Conservation (phyloP, 2,329 filamentous ascomycete species). For the Plectosphaerella cucumerina region DNA sequence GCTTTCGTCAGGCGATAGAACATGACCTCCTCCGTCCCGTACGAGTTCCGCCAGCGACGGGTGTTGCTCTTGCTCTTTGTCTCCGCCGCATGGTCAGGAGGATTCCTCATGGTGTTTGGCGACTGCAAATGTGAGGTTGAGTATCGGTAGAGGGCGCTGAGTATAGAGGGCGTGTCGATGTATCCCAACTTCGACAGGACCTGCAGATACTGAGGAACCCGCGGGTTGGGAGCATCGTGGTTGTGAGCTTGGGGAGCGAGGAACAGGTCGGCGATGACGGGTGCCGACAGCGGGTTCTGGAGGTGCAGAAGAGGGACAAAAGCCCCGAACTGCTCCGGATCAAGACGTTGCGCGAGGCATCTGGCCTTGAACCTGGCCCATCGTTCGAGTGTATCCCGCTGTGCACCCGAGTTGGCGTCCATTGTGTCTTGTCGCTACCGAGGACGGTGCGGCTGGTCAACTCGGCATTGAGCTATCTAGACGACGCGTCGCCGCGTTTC, state of each 20-base stretch:
- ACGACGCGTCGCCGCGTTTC: no score
- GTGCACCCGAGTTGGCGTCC: conserved; percentile 12
- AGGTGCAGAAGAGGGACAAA: conserved; percentile 45
- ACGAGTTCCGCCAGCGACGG: conserved; percentile 51
- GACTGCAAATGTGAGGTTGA: conserved; percentile 44
- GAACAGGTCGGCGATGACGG: conserved; percentile 52
- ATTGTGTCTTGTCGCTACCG: conserved; percentile 2
- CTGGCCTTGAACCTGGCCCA: conserved; percentile 49
- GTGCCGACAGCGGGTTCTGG: conserved; percentile 47
- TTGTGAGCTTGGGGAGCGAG: conserved; percentile 48
- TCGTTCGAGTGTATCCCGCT: conserved; percentile 24
- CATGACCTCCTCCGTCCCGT: conserved; percentile 77
- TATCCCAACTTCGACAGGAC: conserved; percentile 46
- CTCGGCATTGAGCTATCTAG: not conserved
- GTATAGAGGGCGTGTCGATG: conserved; percentile 50
- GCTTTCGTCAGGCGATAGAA: conserved; percentile 90
- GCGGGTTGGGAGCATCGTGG: conserved; percentile 50
- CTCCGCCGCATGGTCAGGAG: conserved; percentile 8
- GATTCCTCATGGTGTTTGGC: conserved; percentile 8
- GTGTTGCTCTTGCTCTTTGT: conserved; percentile 12
- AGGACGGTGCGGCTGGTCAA: not conserved
- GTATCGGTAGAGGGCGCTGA: conserved; percentile 52
- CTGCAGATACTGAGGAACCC: conserved; percentile 56
- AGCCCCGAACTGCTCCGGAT: conserved; percentile 47
- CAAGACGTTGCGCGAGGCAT: conserved; percentile 48